Base-by-base conservation (phyloP, 2,329 filamentous ascomycete species). In the Eutypella sp. region DNA sequence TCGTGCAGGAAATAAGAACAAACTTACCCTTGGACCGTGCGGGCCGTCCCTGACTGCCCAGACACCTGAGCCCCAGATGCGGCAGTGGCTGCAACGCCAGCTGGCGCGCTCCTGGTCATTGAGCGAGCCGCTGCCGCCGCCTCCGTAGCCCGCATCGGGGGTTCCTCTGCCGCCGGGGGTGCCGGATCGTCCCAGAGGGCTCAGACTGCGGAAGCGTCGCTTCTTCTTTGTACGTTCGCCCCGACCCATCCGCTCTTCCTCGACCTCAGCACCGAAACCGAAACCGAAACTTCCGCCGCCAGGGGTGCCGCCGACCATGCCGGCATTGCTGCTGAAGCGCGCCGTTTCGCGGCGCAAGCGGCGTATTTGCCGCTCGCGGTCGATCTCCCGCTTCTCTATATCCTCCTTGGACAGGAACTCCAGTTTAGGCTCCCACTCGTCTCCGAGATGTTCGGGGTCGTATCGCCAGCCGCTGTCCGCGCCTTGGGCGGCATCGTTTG, bases 21-120 rank as follows among this genome's bases (percentile, higher is more conserved):
- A 29, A 39, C 87, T 77, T 72, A 93, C 89, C 68, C 88, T 85
- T 52, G 87, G 79, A 45, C 91, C 92, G 45, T 80, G 75, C 13
- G 93, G 93, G 20, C 93, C 93, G 68, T 97, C 91, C 57, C 93
- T 78, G 3, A 97, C 92, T 41, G 89, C 91, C 93, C 93, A 99
- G 8, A 96, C 89, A 23, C 89, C 87, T 41, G 85, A 85, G 15
- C 92, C 93, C 82, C 87, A 92, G 27, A 96, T 82, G 49, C 78
- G 77, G 66, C 93, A 99, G 67, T 97, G 92, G 38, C 75, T 74
- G 68, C 93, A 99, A 51, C 89, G 81, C 93, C 93, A 99, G 37
- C 77, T 83, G 52, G 80, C 74, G 56, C 91, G 79, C 72, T 97
- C 93, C 59, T 78, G 78, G 44, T 95, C 89, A 2, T 81, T 81